Evolutionary conservation across 2,329 filamentous ascomycete genomes (phyloP), one percentile per base, ranked within the genome.

Genomic region (Trichoderma lentiforme): DNA sequence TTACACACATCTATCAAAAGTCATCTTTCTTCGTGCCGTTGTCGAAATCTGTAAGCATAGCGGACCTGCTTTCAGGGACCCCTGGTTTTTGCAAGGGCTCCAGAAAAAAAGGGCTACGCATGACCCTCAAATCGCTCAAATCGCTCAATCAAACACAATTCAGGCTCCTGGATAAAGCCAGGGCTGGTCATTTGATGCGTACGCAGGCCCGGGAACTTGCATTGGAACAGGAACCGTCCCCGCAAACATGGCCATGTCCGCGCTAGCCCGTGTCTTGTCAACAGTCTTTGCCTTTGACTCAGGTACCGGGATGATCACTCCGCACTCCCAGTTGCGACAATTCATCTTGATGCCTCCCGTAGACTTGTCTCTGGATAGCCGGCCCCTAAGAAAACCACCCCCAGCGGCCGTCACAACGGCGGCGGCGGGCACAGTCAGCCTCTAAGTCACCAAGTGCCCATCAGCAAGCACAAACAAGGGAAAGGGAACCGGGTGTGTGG

Each of bases 241-340:
- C 34, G 84, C 78, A 78, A 93, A 93, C 12, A 86, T 81, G 70
- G 72, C 69, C 75, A 77, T 74, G 72, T 73, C 73, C 62, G 67
- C 71, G 73, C 74, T 66, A 60, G 71, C 51, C 70, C 65, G 71
- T 70, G 74, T 73, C 71, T 73, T 53, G 61, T 64, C 56, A 62
- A 63, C 65, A 39, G 69, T 67, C 24, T 53, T 74, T 65, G 77
- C 66, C 21, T 53, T 74, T 65, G 77, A 76, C 34, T 58, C 73
- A 67, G 77, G 76, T 28, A 92, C 84, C 11, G 91, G 90, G 53
- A 98, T 80, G 28, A 98, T 76, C 1, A 99, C 93, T 43, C 96
- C 96, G 78, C 94, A 97, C 82, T 98, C 96, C 95, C 95, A 98
- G 80, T 98, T 99, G 70, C 93, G 90, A 80, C 92, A 94, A 74